Evolutionary conservation across 139 green algal species (phyloP).

Genomic region (Parachlorella kessleri): DNA sequence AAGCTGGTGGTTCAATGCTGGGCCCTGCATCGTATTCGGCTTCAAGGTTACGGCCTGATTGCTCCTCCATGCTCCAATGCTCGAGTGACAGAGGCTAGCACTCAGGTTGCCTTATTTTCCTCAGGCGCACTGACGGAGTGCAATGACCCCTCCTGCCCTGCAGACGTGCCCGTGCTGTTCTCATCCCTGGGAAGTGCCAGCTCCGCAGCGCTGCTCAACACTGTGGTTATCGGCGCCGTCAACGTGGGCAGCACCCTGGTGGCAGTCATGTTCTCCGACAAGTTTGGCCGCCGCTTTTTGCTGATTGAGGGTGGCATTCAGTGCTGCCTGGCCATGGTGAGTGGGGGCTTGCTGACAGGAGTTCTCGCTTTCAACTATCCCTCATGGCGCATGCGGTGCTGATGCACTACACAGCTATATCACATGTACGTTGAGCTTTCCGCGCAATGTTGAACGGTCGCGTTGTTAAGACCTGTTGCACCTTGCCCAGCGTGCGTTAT

Average conservation of each 20-base stretch:
- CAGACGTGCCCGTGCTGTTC: slow-evolving; percentile 53
- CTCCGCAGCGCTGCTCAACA: slow-evolving; percentile 44
- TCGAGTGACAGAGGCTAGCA: background rate
- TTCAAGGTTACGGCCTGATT: background rate
- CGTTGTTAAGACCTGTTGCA: no score
- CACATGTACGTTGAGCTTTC: no score
- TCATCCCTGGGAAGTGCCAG: slow-evolving; percentile 42
- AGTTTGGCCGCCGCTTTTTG: slow-evolving; percentile 47
- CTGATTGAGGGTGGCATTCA: slow-evolving; percentile 60
- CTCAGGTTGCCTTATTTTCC: background rate
- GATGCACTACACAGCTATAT: no score
- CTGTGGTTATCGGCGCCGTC: slow-evolving; percentile 48
- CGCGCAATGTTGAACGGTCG: no score
- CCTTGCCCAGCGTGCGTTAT: no score
- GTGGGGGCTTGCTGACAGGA: no score
- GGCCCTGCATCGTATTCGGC: background rate
- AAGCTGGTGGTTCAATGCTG: background rate
- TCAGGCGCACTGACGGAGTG: background rate
- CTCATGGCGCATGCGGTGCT: no score
- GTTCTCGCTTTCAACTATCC: no score
- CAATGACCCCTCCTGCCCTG: slow-evolving; percentile 58
- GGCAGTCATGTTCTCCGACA: slow-evolving; percentile 52
- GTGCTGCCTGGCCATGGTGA: slow-evolving; percentile 46
- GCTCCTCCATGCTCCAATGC: background rate
- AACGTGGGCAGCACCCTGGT: slow-evolving; percentile 56